A percentile compares a stretch with the other conserved stretches of the same genome.
Evolutionary conservation across 2,329 filamentous ascomycete genomes (phyloP).

Genomic region (Fusarium nanum): DNA sequence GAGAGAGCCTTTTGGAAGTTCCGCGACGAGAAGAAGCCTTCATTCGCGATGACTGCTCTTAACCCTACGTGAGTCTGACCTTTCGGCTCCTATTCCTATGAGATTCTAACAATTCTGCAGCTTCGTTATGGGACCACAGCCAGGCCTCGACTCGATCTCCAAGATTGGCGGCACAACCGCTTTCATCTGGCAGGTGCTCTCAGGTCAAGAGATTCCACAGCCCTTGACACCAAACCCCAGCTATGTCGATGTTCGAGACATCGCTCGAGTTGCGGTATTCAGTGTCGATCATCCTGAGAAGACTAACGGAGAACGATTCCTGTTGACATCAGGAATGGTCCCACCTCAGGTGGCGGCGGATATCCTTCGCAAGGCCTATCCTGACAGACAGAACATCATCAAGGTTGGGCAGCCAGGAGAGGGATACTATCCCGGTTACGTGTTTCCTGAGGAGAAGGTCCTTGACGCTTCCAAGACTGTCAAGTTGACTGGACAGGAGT

Average conservation of each 20-base stretch:
- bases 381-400: slow-evolving; percentile 34
- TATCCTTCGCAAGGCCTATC: slow-evolving; percentile 42
- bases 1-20: slow-evolving; percentile 45
- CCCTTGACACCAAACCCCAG: slow-evolving; percentile 18
- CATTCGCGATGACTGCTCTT: slow-evolving; percentile 40
- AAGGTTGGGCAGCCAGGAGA: slow-evolving; percentile 37
- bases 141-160: slow-evolving; percentile 30
- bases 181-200: slow-evolving; percentile 41
- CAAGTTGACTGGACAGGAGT: slow-evolving; percentile 32
- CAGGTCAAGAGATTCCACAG: slow-evolving; percentile 40
- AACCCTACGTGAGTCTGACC: slow-evolving; percentile 39
- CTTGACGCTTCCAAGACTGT: slow-evolving; percentile 39
- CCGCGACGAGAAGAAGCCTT: slow-evolving; percentile 33
- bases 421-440: slow-evolving; percentile 33
- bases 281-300: slow-evolving; percentile 37
- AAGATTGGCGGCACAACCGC: slow-evolving; percentile 38
- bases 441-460: slow-evolving; percentile 14
- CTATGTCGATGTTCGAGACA: slow-evolving; percentile 43
- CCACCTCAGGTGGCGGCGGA: slow-evolving; percentile 42
- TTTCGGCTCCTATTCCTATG: fast-evolving
- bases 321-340: slow-evolving; percentile 33
- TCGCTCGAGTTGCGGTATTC: slow-evolving; percentile 41
- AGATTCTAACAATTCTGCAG: slow-evolving; percentile 10
- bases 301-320: slow-evolving; percentile 36
- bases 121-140: slow-evolving; percentile 44